Percentiles rank a stretch among this genome's conserved stretches.
phyloP scores from a whole-genome alignment of 2,329 filamentous ascomycete species.

The Colletotrichum sp. region DNA sequence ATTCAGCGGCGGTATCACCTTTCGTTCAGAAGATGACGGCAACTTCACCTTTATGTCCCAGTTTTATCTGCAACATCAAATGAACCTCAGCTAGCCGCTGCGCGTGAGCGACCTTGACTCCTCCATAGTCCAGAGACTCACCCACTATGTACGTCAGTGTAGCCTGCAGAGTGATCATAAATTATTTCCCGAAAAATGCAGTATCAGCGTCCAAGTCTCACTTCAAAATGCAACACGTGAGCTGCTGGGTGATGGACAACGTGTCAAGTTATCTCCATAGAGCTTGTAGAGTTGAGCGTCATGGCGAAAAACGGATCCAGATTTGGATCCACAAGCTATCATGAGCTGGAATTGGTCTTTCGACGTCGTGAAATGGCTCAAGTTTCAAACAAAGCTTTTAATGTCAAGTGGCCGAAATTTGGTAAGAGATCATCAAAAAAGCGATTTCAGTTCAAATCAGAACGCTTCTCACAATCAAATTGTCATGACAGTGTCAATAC shows the following conservation, averaged over 20 bases:
- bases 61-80: not conserved
- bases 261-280: not conserved
- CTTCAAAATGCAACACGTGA: not conserved
- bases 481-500: not conserved
- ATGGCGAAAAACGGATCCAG: not conserved
- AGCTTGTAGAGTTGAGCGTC: not conserved
- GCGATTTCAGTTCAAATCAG: not conserved
- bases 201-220: not conserved
- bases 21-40: not conserved
- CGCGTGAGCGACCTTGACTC: not conserved
- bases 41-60: not conserved
- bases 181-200: not conserved
- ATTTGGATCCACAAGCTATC: not conserved
- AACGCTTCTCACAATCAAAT: not conserved
- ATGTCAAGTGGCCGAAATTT: not conserved
- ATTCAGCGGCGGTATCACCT: not conserved
- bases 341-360: not conserved
- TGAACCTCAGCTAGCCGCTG: not conserved
- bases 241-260: not conserved
- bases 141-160: not conserved
- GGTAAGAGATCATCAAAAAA: not conserved
- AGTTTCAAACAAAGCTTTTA: accelerated
- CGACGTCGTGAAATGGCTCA: not conserved
- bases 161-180: not conserved
- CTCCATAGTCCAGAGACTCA: not conserved